Percentiles rank a stretch among this genome's conserved stretches.
Evolutionary conservation across 805 yeast species (phyloP).

Genomic region (Ogataea degrootiae): DNA sequence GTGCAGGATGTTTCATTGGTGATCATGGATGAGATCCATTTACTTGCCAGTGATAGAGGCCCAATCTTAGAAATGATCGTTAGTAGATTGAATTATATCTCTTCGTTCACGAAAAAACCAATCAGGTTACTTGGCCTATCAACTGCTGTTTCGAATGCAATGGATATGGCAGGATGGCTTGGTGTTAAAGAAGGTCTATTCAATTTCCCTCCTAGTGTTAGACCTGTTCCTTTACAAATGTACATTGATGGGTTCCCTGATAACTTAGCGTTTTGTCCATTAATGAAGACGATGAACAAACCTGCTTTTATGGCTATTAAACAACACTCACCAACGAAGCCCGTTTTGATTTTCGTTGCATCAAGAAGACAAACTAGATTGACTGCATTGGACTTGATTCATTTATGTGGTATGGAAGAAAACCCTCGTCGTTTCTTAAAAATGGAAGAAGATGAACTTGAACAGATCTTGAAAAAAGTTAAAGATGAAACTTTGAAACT

Average conservation of each 20-base stretch:
- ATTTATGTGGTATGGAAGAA: slow-evolving; percentile 73
- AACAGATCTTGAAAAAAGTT: slow-evolving; percentile 45
- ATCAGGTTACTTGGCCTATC: slow-evolving; percentile 73
- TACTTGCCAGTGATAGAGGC: slow-evolving; percentile 81
- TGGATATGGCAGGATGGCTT: slow-evolving; percentile 83
- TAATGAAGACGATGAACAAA: slow-evolving; percentile 84
- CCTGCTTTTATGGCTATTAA: slow-evolving; percentile 92
- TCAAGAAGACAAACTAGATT: slow-evolving; percentile 79
- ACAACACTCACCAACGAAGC: slow-evolving; percentile 82
- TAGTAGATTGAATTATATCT: slow-evolving; percentile 75
- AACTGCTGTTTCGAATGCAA: slow-evolving; percentile 82
- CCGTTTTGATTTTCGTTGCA: slow-evolving; percentile 80
- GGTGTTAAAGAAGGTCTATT: slow-evolving; percentile 70
- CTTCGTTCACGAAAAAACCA: slow-evolving; percentile 54
- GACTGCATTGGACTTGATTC: slow-evolving; percentile 74
- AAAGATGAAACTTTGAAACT: slow-evolving; percentile 79
- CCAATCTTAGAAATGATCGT: slow-evolving; percentile 86
- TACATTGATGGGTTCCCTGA: slow-evolving; percentile 85
- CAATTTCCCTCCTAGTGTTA: slow-evolving; percentile 75
- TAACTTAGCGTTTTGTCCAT: slow-evolving; percentile 71
- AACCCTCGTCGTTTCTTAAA: slow-evolving; percentile 67
- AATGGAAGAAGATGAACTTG: slow-evolving; percentile 62
- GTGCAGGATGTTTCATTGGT: slow-evolving; percentile 71
- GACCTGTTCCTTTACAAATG: slow-evolving; percentile 85
- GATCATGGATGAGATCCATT: slow-evolving; percentile 82